These are phyloP conservation scores for Fusarium sp. DNA, from an alignment of 2,329 filamentous ascomycete genomes.

Conservation along the genomic window DNA sequence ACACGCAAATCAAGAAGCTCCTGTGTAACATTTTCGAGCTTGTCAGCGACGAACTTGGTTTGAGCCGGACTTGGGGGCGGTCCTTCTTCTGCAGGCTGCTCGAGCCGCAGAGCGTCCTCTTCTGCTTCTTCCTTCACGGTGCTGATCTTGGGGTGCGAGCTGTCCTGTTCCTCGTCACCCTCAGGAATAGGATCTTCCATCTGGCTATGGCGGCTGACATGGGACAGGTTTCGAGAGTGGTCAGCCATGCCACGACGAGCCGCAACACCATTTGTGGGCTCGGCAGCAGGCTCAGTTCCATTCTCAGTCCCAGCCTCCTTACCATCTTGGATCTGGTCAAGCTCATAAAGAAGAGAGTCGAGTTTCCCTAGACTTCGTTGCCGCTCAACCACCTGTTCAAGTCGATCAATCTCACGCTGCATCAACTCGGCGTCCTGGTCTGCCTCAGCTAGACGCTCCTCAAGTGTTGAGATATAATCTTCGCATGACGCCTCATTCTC, in stretches of 20 bases:
- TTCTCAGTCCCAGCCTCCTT: constrained; percentile 52
- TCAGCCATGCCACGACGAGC: constrained; percentile 60
- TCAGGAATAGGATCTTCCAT: constrained; percentile 67
- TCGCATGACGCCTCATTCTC: constrained; percentile 92
- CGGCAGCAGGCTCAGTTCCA: constrained; percentile 44
- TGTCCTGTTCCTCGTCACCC: constrained; percentile 58
- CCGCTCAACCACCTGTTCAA: constrained; percentile 95
- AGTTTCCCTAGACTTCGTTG: constrained; percentile 95
- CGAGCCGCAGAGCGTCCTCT: constrained; percentile 37
- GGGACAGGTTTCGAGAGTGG: constrained; percentile 66
- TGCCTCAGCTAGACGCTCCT: constrained; percentile 93
- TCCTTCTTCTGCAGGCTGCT: constrained; percentile 25
- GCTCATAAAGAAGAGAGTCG: constrained; percentile 89
- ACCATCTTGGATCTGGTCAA: constrained; percentile 79
- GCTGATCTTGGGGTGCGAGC: constrained; percentile 41
- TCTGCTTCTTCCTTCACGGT: constrained; percentile 51
- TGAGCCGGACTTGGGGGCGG: constrained; percentile 78
- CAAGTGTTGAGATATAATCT: constrained; percentile 96
- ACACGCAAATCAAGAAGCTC: constrained; percentile 91
- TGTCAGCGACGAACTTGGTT: constrained; percentile 87
- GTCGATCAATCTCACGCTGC: constrained; percentile 93
- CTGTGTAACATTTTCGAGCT: constrained; percentile 89
- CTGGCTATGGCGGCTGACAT: constrained; percentile 64
- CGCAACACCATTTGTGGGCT: constrained; percentile 53
- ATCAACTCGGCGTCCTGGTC: constrained; percentile 97